Evolutionary conservation across 148 eudicot genomes (phyloP).

Genomic region (Hydrangea macrophylla): DNA sequence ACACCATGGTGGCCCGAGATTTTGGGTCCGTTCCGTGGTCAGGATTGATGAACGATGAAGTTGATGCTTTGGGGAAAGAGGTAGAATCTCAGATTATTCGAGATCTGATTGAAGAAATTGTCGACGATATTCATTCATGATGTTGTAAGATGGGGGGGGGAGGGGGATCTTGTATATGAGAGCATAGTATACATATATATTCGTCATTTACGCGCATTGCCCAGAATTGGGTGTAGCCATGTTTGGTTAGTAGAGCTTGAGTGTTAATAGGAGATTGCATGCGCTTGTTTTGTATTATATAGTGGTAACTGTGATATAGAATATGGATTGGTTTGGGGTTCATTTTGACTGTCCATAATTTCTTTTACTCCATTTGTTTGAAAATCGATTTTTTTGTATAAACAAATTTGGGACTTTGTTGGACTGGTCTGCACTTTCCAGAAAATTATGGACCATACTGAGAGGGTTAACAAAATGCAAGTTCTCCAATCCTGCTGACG

Average conservation of each 20-base stretch:
- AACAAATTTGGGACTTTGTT: slow-evolving; percentile 10
- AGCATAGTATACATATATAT: background rate
- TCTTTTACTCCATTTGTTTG: slow-evolving; percentile 13
- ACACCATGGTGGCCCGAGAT: slow-evolving; percentile 63
- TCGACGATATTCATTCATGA: slow-evolving; percentile 42
- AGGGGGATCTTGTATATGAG: slow-evolving; percentile 1
- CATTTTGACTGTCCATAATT: slow-evolving; percentile 26
- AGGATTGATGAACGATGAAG: slow-evolving; percentile 51
- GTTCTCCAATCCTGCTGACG: too few species aligned
- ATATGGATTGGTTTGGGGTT: slow-evolving; percentile 25
- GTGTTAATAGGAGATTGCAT: background rate
- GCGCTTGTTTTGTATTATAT: background rate
- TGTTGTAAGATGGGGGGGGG: slow-evolving; percentile 3
- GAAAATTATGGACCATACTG: too few species aligned
- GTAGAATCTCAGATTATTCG: slow-evolving; percentile 52
- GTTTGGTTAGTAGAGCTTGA: slow-evolving; percentile 6
- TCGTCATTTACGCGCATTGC: slow-evolving; percentile 8
- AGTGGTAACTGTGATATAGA: slow-evolving; percentile 25
- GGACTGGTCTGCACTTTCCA: slow-evolving; percentile 6
- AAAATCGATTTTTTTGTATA: slow-evolving; percentile 23
- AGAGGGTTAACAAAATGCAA: too few species aligned
- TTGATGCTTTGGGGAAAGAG: slow-evolving; percentile 52
- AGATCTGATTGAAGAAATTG: slow-evolving; percentile 62
- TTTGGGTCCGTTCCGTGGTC: slow-evolving; percentile 55
- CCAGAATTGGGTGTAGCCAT: slow-evolving; percentile 8